Evolutionary conservation across 2,329 filamentous ascomycete species (phyloP), one percentile per base, ranked within the genome.

Genomic region (Onygenales sp.): DNA sequence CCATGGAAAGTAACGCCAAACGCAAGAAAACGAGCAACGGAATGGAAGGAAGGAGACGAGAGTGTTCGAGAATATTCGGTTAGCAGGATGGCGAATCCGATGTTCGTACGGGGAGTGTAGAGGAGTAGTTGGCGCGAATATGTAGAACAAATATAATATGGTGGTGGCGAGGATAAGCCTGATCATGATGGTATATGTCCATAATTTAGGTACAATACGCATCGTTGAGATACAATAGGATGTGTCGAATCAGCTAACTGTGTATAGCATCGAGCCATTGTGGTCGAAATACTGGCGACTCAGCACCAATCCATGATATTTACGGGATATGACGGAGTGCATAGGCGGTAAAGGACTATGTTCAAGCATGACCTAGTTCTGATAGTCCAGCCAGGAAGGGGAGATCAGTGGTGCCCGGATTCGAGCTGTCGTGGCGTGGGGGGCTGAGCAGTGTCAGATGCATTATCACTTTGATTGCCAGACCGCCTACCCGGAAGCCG

Each of bases 361-460:
- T 27, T 27, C 21, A 27, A 27, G 3, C 1, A 27, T 4, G 21
- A 27, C 21, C 21, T 27, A 27, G 21, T 27, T 27, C 21, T 27
- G 21, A 27, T 27, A 27, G 21, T 27, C 21, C 21, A 27, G 14
- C 9, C 42, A 17, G 42, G 10, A 44, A 42, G 32, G 10, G n/a
- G 36, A 36, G 9, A 33, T 51, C 42, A 52, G n/a, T 42, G 13
- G 21, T 14, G 42, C 13, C 57, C 57, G 4, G 57, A 54, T 49
- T 59, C 57, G 36, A 59, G 52, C 27, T 58, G 57, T 8, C 54
- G 14, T 39, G 57, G 57, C 6, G 54, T 57, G 10, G 54, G 56
- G 32, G 47, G 46, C 14, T 37, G 13, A 33, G 52, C 27, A 13
- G 36, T 45, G 45, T 34, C 43, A 27, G 43, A 40, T 7, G 43